These are phyloP conservation scores for Cercophora samala DNA, from an alignment of 495 filamentous ascomycete species.

Conservation along the genomic window DNA sequence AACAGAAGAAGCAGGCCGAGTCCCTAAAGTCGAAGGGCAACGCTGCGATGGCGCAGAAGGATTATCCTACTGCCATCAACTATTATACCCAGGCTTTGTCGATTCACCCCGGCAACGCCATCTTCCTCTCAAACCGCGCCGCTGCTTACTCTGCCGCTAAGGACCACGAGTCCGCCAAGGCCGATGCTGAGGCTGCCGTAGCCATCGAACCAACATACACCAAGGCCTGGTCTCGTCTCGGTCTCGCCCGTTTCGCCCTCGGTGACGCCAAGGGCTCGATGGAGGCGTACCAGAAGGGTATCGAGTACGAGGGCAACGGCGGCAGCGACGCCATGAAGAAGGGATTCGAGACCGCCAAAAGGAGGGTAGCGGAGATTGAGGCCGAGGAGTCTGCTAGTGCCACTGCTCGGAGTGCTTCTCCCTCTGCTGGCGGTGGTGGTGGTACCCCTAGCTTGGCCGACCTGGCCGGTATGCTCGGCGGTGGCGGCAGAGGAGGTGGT, in stretches of 20 bases:
- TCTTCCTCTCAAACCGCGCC: constrained; percentile 96
- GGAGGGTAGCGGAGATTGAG: constrained; percentile 71
- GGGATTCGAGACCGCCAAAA: constrained; percentile 87
- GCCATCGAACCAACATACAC: constrained; percentile 86
- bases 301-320: constrained; percentile 89
- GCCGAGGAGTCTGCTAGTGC: constrained; percentile 37
- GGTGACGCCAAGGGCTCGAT: constrained; percentile 86
- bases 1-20: constrained; percentile 73
- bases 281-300: constrained; percentile 92
- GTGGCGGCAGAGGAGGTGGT: constrained; percentile 50
- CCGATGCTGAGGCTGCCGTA: constrained; percentile 85
- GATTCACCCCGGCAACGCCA: constrained; percentile 79
- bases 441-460: constrained; percentile 44
- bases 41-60: constrained; percentile 86
- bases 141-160: constrained; percentile 78
- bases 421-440: constrained; percentile 40
- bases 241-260: constrained; percentile 82
- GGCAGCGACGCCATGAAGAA: constrained; percentile 88
- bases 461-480: constrained; percentile 69
- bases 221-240: constrained; percentile 92
- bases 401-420: constrained; percentile 31
- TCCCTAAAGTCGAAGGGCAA: constrained; percentile 88
- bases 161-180: constrained; percentile 75
- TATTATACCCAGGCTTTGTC: constrained; percentile 80
- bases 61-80: constrained; percentile 77